phyloP scores from a whole-genome alignment of 352 stramenopile genomes.

The Phytophthora sansomeana region DNA sequence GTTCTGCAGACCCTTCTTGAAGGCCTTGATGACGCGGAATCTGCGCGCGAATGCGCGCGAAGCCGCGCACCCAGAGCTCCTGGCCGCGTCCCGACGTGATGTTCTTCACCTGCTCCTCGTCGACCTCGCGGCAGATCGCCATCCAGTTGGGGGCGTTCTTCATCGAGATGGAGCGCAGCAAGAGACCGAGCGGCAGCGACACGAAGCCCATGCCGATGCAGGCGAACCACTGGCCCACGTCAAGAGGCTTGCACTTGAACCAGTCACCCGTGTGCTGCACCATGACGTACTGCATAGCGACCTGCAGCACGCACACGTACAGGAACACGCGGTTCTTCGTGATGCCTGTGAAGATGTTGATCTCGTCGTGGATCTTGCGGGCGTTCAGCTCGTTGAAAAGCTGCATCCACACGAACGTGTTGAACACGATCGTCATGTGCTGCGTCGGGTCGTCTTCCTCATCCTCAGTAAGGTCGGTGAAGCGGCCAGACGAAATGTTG shows the following conservation, averaged over 20 bases:
- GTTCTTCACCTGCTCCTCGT: slow-evolving; percentile 46
- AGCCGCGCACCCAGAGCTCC: slow-evolving; percentile 63
- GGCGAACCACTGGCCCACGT: slow-evolving; percentile 55
- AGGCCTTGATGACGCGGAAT: slow-evolving; percentile 74
- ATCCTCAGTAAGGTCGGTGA: slow-evolving; percentile 56
- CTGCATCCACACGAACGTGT: slow-evolving; percentile 97
- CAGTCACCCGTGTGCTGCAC: slow-evolving; percentile 92
- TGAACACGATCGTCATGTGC: slow-evolving; percentile 98
- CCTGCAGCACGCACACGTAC: slow-evolving; percentile 90
- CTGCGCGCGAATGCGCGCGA: slow-evolving; percentile 64
- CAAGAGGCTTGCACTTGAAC: slow-evolving; percentile 68
- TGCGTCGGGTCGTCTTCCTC: slow-evolving; percentile 62
- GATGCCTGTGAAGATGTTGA: slow-evolving; percentile 95
- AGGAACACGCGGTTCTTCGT: slow-evolving; percentile 93
- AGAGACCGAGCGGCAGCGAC: slow-evolving; percentile 58
- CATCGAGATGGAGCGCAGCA: slow-evolving; percentile 61
- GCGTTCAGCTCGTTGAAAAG: slow-evolving; percentile 89
- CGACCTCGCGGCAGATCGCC: slow-evolving; percentile 58
- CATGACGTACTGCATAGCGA: slow-evolving; percentile 94
- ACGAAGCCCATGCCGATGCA: slow-evolving; percentile 64
- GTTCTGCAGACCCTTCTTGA: slow-evolving; percentile 60
- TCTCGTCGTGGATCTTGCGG: slow-evolving; percentile 92
- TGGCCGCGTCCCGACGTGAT: slow-evolving; percentile 47
- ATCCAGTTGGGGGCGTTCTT: slow-evolving; percentile 73
- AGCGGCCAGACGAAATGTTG: slow-evolving; percentile 47